Base-by-base conservation (phyloP, 2,329 filamentous ascomycete species). In the Fusarium incarnatum region DNA sequence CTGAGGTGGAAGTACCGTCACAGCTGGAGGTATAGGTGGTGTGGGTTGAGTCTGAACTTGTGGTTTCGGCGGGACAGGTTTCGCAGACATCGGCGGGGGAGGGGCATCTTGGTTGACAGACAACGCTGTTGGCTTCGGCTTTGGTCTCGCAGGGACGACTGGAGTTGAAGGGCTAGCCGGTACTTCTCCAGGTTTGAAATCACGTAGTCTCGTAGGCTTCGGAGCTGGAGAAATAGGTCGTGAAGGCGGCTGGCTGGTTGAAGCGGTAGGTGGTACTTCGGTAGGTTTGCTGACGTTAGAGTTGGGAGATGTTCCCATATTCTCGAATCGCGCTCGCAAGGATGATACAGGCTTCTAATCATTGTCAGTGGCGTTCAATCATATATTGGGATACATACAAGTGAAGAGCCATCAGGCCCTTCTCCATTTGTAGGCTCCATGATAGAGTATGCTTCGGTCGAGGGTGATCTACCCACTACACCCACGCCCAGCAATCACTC, bases 311-410 rank as follows among this genome's bases (percentile, higher is more conserved):
- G 68, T 64, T 66, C 75, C 77, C 73, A 95, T 89, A 77, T 91
- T 93, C 83, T 96, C 93, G 79, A 95, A 96, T 74, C 92, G 90
- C 68, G 92, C 93, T 67, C 91, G 87, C 65, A 96, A 84, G 54
- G 92, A 94, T 54, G 93, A 96, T 53, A 96, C 92, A 27, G 93
- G 92, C 83, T 90, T 93, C 91, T 94, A 68, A 32, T 53, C 22
- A 30, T 48, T 47, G 67, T 79, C 67, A 81, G 79, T 64, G 70
- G 57, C 23, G 20, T 44, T 50, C 25, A 56, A 22, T 15, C 28
- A 10, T 44, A 42, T 18, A 13, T 42, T 22, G 23, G 41, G 7
- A 23, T 56, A 79, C 89, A 80, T 80, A 92, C 91, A 75, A 94
- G 89, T 69, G 92, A 94, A 63, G 91, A 91, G 82, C 87, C 91